These are phyloP conservation scores for Monosporascus sp. DNA, from an alignment of 2,329 filamentous ascomycete species.

Conservation along the genomic window DNA sequence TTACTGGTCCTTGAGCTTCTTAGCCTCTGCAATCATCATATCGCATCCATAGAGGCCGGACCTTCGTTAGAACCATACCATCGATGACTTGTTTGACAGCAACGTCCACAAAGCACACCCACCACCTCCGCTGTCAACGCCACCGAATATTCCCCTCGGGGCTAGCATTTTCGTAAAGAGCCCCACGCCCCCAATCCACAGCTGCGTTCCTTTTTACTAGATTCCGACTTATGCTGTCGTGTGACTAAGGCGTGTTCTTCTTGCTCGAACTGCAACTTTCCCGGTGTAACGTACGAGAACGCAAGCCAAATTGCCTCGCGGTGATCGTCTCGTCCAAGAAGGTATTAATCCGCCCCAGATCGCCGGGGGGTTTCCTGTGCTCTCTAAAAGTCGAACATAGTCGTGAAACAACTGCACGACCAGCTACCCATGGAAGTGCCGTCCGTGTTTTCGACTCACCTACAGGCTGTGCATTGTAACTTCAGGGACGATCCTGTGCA, in stretches of 20 bases:
- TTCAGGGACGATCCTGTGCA: too few species aligned
- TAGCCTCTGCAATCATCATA: constrained; percentile 57
- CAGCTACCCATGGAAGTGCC: too few species aligned
- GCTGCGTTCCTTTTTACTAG: constrained; percentile 72
- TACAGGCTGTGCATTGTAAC: too few species aligned
- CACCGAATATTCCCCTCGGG: constrained; percentile 62
- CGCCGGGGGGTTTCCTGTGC: constrained; percentile 64
- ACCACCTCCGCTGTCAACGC: constrained; percentile 73
- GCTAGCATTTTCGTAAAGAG: constrained; percentile 76
- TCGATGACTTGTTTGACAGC: constrained; percentile 75
- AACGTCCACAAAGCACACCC: constrained; percentile 58
- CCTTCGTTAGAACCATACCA: constrained; percentile 66
- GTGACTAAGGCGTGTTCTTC: constrained; percentile 81
- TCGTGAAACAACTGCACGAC: constrained; percentile 63
- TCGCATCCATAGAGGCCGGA: constrained; percentile 68
- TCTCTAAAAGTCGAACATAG: constrained; percentile 63
- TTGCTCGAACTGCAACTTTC: constrained; percentile 85
- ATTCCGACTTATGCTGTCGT: constrained; percentile 82
- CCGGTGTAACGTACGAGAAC: constrained; percentile 79
- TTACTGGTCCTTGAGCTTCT: constrained; percentile 57
- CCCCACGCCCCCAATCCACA: constrained; percentile 71
- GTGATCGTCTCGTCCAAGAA: constrained; percentile 65
- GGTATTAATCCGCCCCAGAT: constrained; percentile 65
- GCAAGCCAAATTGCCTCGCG: constrained; percentile 73
- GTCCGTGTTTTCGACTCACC: too few species aligned